Percentiles rank a stretch among this genome's conserved stretches.
Conservation (phyloP, 176 grass and related monocot species). For the Aegilops longissima region DNA sequence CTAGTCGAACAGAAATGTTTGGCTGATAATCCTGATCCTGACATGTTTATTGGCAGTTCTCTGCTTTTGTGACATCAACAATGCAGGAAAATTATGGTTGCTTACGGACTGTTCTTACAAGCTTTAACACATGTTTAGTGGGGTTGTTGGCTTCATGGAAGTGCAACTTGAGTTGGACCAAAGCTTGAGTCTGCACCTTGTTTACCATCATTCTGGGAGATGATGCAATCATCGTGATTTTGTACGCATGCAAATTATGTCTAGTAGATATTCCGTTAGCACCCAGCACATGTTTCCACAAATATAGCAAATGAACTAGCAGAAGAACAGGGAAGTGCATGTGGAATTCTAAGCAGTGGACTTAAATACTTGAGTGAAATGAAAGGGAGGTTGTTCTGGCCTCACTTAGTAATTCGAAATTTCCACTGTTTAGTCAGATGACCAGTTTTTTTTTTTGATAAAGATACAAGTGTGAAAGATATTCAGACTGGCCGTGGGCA, state of each 20-base stretch:
- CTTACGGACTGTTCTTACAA: background rate
- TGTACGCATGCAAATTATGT: background rate
- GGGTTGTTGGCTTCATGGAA: background rate
- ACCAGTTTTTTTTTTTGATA: background rate
- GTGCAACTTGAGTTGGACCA: background rate
- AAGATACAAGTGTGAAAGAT: background rate
- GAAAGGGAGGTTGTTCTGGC: background rate
- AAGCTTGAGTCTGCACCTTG: background rate
- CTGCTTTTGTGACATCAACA: background rate
- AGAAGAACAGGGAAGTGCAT: background rate
- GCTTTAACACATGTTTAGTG: background rate
- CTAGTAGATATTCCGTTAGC: background rate
- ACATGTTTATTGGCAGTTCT: slow-evolving; percentile 5
- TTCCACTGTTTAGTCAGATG: background rate
- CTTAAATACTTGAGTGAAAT: background rate
- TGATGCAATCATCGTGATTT: background rate
- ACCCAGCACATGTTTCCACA: background rate
- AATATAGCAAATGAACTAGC: background rate
- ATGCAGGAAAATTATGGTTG: background rate
- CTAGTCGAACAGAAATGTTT: background rate
- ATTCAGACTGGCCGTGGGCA: background rate
- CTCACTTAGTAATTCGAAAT: background rate
- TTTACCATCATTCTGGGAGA: background rate
- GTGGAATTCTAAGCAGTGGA: background rate
- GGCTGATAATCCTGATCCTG: background rate